Percentiles rank a stretch among this genome's conserved stretches.
Conservation (phyloP, 345 rosid genomes). For the Dipteronia sinensis region DNA sequence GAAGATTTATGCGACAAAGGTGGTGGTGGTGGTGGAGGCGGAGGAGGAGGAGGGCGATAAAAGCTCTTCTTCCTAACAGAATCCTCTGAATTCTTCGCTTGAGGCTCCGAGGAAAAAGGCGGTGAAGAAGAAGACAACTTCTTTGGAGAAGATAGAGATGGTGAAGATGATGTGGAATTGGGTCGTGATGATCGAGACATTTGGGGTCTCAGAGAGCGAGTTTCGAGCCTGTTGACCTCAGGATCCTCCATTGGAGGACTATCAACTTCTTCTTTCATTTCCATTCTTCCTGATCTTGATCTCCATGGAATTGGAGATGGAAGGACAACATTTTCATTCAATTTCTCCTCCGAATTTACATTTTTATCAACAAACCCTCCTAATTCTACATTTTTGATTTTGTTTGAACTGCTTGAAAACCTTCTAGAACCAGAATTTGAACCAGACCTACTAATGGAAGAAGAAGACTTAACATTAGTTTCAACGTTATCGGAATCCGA, state of each 20-base stretch:
- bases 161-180: constrained; percentile 37
- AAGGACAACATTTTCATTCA: constrained; percentile 56
- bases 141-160: constrained; percentile 45
- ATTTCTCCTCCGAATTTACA: constrained; percentile 28
- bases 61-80: constrained; percentile 45
- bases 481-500: constrained; percentile 36
- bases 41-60: constrained; percentile 52
- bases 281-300: constrained; percentile 78
- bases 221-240: constrained; percentile 27
- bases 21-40: constrained; percentile 77
- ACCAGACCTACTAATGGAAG: constrained; percentile 33
- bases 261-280: constrained; percentile 43
- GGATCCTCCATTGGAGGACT: constrained; percentile 37
- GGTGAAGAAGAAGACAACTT: constrained; percentile 42
- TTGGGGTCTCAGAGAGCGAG: constrained; percentile 33
- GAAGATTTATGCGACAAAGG: constrained; percentile 33
- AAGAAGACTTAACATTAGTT: constrained; percentile 18
- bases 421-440: constrained; percentile 42
- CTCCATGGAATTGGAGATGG: constrained; percentile 98
- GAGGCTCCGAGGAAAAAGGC: constrained; percentile 39
- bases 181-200: constrained; percentile 30
- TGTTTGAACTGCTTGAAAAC: constrained; percentile 31
- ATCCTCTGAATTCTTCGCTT: constrained; percentile 52
- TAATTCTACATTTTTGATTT: constrained; percentile 21
- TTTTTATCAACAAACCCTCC: constrained; percentile 28